Conservation (phyloP, 441 rosid genomes). For the Croton laevigatus region DNA sequence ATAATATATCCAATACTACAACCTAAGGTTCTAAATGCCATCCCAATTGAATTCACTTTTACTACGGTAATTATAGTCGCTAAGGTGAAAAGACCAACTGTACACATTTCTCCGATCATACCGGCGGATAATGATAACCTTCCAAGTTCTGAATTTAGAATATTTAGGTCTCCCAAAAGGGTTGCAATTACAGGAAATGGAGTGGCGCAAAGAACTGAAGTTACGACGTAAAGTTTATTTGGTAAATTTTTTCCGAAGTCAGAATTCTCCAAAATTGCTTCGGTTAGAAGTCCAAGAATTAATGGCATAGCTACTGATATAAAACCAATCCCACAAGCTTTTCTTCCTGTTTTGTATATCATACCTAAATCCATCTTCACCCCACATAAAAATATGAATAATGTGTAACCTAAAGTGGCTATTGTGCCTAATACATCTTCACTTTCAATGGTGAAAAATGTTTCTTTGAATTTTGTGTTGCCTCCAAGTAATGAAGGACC, state of each 20-base stretch:
- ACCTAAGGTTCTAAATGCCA: not conserved
- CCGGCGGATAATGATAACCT: slow-evolving; percentile 34
- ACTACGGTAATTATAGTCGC: not conserved
- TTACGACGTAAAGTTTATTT: not conserved
- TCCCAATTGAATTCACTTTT: not conserved
- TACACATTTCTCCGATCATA: slow-evolving; percentile 25
- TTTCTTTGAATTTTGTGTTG: not conserved
- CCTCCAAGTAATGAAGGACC: slow-evolving; percentile 4
- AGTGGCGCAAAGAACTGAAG: slow-evolving; percentile 20
- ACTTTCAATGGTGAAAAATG: not conserved
- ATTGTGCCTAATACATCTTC: slow-evolving; percentile 17
- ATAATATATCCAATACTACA: not conserved
- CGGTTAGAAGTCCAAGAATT: not conserved
- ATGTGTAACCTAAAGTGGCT: slow-evolving; percentile 28
- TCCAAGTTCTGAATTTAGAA: slow-evolving; percentile 55
- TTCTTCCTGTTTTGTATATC: slow-evolving; percentile 31
- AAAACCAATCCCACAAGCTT: slow-evolving; percentile 32
- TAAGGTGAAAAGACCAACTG: not conserved
- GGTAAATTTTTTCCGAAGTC: not conserved
- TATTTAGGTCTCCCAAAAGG: slow-evolving; percentile 38
- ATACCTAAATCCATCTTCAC: slow-evolving; percentile 34
- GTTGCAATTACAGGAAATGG: slow-evolving; percentile 37
- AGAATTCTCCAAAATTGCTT: not conserved
- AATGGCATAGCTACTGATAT: slow-evolving; percentile 20
- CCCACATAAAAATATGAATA: slow-evolving; percentile 34